Conservation (phyloP, 1,139 yeast species). For the Taiozyma sp. region DNA sequence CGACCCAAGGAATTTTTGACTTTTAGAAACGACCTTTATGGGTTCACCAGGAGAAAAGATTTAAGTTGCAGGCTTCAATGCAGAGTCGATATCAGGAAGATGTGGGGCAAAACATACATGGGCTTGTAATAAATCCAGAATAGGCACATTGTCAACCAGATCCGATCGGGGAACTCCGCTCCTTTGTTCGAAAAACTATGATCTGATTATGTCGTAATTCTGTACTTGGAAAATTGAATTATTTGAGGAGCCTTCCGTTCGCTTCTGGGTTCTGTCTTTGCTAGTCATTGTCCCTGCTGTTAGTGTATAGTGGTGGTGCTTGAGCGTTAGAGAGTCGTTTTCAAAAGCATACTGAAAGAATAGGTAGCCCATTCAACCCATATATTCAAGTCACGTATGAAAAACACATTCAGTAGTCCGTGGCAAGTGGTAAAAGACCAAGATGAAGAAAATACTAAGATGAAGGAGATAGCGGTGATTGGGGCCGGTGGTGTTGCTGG, state of each 20-base stretch:
- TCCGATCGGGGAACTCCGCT: too few species aligned
- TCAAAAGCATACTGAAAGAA: not conserved
- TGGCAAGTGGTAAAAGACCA: not conserved
- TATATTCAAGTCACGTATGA: not conserved
- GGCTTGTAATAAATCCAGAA: too few species aligned
- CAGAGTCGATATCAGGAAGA: too few species aligned
- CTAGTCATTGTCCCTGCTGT: not conserved
- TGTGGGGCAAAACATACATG: too few species aligned
- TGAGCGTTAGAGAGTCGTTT: too few species aligned
- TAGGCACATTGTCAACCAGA: too few species aligned
- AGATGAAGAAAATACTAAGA: not conserved
- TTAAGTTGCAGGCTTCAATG: too few species aligned
- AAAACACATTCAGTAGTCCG: not conserved
- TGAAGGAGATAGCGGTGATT: constrained; percentile 28
- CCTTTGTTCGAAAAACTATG: too few species aligned
- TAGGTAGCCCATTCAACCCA: too few species aligned
- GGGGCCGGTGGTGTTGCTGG: constrained; percentile 34
- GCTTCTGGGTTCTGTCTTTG: not conserved
- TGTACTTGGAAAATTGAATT: not conserved
- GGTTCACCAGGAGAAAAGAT: too few species aligned
- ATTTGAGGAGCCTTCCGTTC: not conserved
- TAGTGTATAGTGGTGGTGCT: not conserved
- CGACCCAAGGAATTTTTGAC: too few species aligned
- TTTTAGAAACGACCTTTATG: too few species aligned
- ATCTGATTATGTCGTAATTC: not conserved